A percentile compares a stretch with the other conserved stretches of the same genome.
These are phyloP conservation scores for Penicillium manginii DNA, from an alignment of 495 filamentous ascomycete species.

Conservation along the genomic window DNA sequence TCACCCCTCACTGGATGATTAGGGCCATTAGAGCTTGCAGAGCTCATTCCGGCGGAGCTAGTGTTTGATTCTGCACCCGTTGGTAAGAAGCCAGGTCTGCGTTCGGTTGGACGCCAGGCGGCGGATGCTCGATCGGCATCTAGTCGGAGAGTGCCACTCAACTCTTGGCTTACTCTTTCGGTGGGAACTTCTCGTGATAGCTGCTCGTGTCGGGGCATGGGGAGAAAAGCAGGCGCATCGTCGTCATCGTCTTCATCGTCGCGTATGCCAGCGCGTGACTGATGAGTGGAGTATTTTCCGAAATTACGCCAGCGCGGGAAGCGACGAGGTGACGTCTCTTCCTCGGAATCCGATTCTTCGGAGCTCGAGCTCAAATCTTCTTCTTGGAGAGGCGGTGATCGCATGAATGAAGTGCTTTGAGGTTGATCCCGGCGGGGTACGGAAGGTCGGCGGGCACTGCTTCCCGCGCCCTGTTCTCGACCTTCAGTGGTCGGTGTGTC, in stretches of 20 bases:
- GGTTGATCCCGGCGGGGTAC: slow-evolving; percentile 36
- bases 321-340: slow-evolving; percentile 38
- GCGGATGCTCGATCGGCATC: slow-evolving; percentile 50
- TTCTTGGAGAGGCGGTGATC: slow-evolving; percentile 42
- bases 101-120: slow-evolving; percentile 36
- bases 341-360: slow-evolving; percentile 59
- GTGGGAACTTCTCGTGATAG: slow-evolving; percentile 26
- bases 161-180: slow-evolving; percentile 44
- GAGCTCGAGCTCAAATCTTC: slow-evolving; percentile 46
- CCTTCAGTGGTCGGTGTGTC: slow-evolving; percentile 46
- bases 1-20: slow-evolving; percentile 26
- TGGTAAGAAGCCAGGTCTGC: slow-evolving; percentile 35
- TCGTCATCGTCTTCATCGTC: slow-evolving; percentile 55
- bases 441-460: slow-evolving; percentile 33
- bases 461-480: slow-evolving; percentile 45
- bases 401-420: slow-evolving; percentile 25
- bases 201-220: slow-evolving; percentile 50
- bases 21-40: slow-evolving; percentile 51
- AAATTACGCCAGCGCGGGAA: slow-evolving; percentile 40
- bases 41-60: slow-evolving; percentile 64
- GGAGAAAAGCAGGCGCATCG: slow-evolving; percentile 73
- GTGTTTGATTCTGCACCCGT: slow-evolving; percentile 63
- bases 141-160: slow-evolving; percentile 62
- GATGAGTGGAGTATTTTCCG: slow-evolving; percentile 45
- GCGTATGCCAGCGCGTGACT: slow-evolving; percentile 26